Conservation (phyloP, 2,329 filamentous ascomycete genomes). For the Exophiala sp. region DNA sequence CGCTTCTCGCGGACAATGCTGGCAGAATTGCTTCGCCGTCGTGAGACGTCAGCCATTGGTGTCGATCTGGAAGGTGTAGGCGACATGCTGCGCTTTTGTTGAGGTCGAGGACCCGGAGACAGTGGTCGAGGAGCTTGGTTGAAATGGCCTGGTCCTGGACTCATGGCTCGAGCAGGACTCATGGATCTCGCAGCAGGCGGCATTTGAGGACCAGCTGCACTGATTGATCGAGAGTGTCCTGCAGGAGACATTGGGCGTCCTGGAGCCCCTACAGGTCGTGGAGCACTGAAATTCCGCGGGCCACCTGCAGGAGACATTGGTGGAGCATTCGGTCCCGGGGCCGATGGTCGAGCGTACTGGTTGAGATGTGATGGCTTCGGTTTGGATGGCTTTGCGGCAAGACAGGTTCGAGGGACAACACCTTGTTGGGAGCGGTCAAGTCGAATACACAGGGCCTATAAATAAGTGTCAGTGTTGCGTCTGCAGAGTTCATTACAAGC, state of each 20-base stretch:
- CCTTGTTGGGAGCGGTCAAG: constrained; percentile 89
- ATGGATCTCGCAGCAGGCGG: constrained; percentile 35
- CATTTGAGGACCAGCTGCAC: constrained; percentile 30
- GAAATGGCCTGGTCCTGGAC: constrained; percentile 1
- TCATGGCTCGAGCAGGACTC: constrained; percentile 38
- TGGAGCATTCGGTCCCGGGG: constrained; percentile 27
- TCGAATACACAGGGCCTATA: constrained; percentile 79
- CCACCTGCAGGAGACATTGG: constrained; percentile 26
- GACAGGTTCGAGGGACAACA: constrained; percentile 87
- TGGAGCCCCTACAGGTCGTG: constrained; percentile 30
- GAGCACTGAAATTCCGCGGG: constrained; percentile 29
- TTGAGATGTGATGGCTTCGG: constrained; percentile 63
- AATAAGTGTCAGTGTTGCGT: constrained; percentile 33
- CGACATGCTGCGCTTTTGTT: constrained; percentile 44
- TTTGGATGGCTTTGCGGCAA: constrained; percentile 89
- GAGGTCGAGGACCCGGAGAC: constrained; percentile 42
- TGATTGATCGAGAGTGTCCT: constrained; percentile 25
- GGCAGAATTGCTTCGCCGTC: constrained; percentile 45
- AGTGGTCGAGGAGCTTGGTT: constrained; percentile 24
- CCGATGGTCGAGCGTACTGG: constrained; percentile 47
- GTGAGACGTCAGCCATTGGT: constrained; percentile 39
- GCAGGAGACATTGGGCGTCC: constrained; percentile 32
- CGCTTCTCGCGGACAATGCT: constrained; percentile 40
- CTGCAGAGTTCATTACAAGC: constrained; percentile 2
- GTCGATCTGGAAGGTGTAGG: constrained; percentile 45